Conservation (phyloP, 164 flowering plant species). For the Warburgia ugandensis region DNA sequence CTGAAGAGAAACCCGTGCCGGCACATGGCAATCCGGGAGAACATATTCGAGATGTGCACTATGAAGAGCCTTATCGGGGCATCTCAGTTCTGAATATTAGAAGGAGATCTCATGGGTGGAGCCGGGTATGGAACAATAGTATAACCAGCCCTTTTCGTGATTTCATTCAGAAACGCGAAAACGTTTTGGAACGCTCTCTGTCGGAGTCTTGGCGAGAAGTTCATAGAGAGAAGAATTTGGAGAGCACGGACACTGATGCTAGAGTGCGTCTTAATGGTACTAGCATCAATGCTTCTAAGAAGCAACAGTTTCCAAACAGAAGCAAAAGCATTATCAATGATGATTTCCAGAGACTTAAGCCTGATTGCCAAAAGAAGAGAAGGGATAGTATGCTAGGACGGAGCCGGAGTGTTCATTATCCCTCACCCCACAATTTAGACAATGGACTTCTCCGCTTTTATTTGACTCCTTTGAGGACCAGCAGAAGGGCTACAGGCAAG, state of each 20-base stretch:
- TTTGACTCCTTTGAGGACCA: constrained; percentile 19
- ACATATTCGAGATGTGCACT: not conserved
- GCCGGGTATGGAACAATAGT: constrained; percentile 11
- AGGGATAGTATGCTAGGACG: constrained; percentile 10
- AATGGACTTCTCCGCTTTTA: constrained; percentile 20
- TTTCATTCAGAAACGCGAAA: constrained; percentile 11
- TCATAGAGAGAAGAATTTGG: constrained; percentile 4
- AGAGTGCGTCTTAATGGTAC: constrained; percentile 3
- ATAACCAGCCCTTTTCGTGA: constrained; percentile 16
- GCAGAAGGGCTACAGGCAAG: constrained; percentile 11
- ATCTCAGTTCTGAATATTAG: constrained; percentile 1
- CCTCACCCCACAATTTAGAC: constrained; percentile 15
- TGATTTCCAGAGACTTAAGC: constrained; percentile 2
- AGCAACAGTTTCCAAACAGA: not conserved
- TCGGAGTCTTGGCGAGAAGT: constrained; percentile 14
- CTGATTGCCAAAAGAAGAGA: constrained; percentile 8
- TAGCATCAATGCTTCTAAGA: not conserved
- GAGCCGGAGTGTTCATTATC: constrained; percentile 18
- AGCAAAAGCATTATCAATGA: constrained; percentile 2
- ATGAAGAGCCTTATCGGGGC: constrained; percentile 2
- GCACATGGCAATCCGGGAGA: not conserved
- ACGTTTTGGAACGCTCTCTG: constrained; percentile 13
- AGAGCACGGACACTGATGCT: not conserved
- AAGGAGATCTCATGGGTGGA: constrained; percentile 13
- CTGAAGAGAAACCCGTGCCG: constrained; percentile 1